phyloP scores from a whole-genome alignment of 2,329 filamentous ascomycete genomes.

The Zopfia rhizophila region DNA sequence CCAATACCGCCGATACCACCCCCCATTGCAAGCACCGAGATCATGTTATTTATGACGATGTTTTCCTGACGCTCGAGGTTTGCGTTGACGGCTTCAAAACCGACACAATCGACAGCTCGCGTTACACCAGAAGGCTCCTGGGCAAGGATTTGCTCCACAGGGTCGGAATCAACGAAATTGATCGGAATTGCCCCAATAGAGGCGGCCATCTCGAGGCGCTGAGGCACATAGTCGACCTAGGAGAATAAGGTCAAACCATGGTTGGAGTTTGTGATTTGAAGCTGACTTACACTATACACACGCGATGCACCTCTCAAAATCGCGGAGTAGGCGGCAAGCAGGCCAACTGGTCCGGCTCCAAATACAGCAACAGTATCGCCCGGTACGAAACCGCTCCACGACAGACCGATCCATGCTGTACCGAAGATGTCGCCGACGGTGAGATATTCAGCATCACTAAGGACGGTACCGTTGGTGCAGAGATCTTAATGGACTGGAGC shows the following conservation, averaged over 20 bases:
- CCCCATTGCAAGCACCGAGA: slow-evolving; percentile 35
- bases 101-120: slow-evolving; percentile 17
- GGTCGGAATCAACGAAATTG: slow-evolving; percentile 39
- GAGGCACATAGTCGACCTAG: slow-evolving; percentile 36
- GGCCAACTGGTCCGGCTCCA: slow-evolving; percentile 43
- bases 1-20: slow-evolving; percentile 44
- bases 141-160: slow-evolving; percentile 43
- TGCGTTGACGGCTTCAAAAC: slow-evolving; percentile 24
- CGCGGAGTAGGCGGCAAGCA: slow-evolving; percentile 46
- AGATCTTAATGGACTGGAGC: too few species aligned
- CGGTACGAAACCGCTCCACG: slow-evolving; percentile 29
- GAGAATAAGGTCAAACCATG: too few species aligned
- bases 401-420: slow-evolving; percentile 35
- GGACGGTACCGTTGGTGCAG: too few species aligned
- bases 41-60: slow-evolving; percentile 35
- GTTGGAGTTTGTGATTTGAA: too few species aligned
- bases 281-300: too few species aligned
- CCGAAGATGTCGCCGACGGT: slow-evolving; percentile 40
- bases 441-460: too few species aligned
- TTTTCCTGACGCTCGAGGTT: slow-evolving; percentile 29
- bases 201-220: slow-evolving; percentile 32
- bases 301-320: slow-evolving; percentile 42
- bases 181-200: slow-evolving; percentile 49
- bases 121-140: slow-evolving; percentile 24
- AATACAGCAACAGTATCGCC: slow-evolving; percentile 46